Percentiles rank a stretch among this genome's conserved stretches.
phyloP scores from a whole-genome alignment of 768 basidiomycete species.

The Leccinum ochraceum region DNA sequence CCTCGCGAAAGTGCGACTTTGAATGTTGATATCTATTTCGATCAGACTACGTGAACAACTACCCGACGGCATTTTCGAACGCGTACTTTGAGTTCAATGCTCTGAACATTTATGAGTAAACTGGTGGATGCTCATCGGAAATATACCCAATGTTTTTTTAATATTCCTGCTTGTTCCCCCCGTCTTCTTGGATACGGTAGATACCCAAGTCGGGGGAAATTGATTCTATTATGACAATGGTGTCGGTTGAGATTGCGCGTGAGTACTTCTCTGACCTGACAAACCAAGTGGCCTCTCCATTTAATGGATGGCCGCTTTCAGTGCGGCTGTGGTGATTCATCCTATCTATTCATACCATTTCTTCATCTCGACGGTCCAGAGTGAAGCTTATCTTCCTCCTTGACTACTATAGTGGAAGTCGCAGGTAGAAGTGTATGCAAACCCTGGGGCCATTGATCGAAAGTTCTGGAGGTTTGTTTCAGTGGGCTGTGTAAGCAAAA shows the following conservation, averaged over 20 bases:
- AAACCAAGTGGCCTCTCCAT: background rate
- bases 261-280: background rate
- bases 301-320: background rate
- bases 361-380: background rate
- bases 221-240: background rate
- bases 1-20: constrained; percentile 12
- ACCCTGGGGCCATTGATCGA: background rate
- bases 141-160: background rate
- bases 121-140: background rate
- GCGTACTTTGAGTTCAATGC: constrained; percentile 28
- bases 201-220: background rate
- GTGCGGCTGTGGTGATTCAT: too few relatives aligned
- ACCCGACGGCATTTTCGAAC: constrained; percentile 22
- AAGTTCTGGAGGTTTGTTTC: background rate
- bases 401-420: too few relatives aligned
- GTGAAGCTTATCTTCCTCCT: too few relatives aligned
- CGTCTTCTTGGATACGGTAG: background rate
- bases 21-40: constrained; percentile 35
- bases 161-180: background rate
- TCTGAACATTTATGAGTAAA: constrained; percentile 22
- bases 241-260: background rate
- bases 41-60: constrained; percentile 45
- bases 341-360: background rate
- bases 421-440: background rate
- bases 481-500: too few relatives aligned